A percentile compares a stretch with the other conserved stretches of the same genome.
phyloP scores from a whole-genome alignment of 345 rosid species.

The Syzygium aromaticum region DNA sequence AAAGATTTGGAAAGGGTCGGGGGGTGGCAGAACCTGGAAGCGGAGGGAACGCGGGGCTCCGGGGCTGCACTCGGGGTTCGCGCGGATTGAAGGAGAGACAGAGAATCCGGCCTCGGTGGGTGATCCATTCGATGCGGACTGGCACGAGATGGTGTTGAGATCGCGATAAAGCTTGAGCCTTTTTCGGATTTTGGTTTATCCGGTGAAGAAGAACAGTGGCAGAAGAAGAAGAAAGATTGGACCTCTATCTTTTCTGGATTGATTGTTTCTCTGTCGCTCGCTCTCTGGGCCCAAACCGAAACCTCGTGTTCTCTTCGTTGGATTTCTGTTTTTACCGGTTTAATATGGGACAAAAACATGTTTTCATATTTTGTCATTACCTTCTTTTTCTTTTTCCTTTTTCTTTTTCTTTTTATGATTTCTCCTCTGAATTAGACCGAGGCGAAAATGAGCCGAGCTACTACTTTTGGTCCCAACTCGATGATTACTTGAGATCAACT shows the following conservation, averaged over 20 bases:
- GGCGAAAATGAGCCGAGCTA: background rate
- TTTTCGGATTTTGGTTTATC: background rate
- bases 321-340: background rate
- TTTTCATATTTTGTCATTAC: background rate
- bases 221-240: background rate
- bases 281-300: background rate
- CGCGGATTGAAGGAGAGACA: background rate
- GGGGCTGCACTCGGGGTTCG: background rate
- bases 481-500: background rate
- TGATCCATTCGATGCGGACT: background rate
- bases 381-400: background rate
- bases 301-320: background rate
- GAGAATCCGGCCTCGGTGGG: background rate
- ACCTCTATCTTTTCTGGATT: background rate
- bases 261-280: background rate
- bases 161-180: background rate
- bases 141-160: background rate
- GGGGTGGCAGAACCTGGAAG: background rate
- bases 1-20: background rate
- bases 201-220: background rate
- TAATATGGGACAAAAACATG: background rate
- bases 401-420: background rate
- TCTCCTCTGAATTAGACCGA: background rate
- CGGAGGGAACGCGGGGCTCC: background rate
- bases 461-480: background rate